These are phyloP conservation scores for Zoysia matrella DNA, from an alignment of 202 grass and related monocot species.

Conservation along the genomic window DNA sequence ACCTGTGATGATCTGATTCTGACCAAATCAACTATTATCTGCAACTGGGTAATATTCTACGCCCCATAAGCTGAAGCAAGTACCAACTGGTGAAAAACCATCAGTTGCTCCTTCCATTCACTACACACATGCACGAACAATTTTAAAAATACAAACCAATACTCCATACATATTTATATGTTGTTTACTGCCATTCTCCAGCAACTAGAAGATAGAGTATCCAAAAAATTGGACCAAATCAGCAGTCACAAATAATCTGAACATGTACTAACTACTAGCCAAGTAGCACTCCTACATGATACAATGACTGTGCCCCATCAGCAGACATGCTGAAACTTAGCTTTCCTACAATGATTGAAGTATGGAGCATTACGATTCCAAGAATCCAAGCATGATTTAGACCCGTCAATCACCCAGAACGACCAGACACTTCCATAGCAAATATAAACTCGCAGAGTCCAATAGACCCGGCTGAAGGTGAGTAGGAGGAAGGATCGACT, in stretches of 20 bases:
- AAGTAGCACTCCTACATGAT: background rate
- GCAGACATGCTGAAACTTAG: conserved; percentile 11
- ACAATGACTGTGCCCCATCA: conserved; percentile 20
- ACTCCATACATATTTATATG: conserved; percentile 33
- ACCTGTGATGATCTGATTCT: conserved; percentile 21
- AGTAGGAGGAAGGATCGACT: conserved; percentile 38
- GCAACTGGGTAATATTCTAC: conserved; percentile 19
- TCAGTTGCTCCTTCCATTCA: conserved; percentile 21
- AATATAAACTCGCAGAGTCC: conserved; percentile 1
- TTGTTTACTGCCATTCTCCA: conserved; percentile 37
- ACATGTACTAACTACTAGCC: background rate
- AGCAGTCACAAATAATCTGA: conserved; percentile 42
- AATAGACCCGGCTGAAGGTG: background rate
- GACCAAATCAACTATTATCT: conserved; percentile 25
- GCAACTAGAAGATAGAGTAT: conserved; percentile 35
- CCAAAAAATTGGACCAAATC: conserved; percentile 41
- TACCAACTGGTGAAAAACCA: conserved; percentile 38
- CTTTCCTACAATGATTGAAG: conserved; percentile 1
- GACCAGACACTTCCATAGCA: conserved; percentile 25
- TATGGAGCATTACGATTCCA: background rate
- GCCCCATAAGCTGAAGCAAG: conserved; percentile 15
- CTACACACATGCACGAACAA: conserved; percentile 17
- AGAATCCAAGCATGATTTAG: background rate
- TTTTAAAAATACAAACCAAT: conserved; percentile 27
- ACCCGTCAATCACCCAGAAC: background rate